Evolutionary conservation across 805 yeast species (phyloP).

Genomic region (Starmerella etchellsii): DNA sequence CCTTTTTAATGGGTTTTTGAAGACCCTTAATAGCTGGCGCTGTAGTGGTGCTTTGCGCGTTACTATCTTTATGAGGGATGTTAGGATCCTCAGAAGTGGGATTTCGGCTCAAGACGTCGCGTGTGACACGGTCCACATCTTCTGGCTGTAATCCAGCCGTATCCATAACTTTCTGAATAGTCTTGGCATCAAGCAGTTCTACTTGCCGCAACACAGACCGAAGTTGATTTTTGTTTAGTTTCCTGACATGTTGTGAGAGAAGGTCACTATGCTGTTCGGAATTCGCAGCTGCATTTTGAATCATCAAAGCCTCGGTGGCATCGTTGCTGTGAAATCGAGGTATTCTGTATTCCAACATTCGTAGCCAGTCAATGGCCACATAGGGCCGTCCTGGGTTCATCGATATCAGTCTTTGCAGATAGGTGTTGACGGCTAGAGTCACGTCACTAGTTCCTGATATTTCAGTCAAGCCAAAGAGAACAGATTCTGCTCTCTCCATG

Average conservation of each 20-base stretch:
- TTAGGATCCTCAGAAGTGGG: neutral
- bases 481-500: constrained; percentile 54
- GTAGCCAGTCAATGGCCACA: constrained; percentile 36
- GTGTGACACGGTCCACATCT: constrained; percentile 8
- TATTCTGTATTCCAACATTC: constrained; percentile 26
- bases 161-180: constrained; percentile 27
- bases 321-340: constrained; percentile 35
- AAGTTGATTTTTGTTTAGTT: constrained; percentile 19
- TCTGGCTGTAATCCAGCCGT: constrained; percentile 19
- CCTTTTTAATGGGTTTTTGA: constrained; percentile 35
- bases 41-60: neutral
- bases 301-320: constrained; percentile 47
- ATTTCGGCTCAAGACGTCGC: no score
- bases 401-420: constrained; percentile 34
- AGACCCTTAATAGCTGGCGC: neutral
- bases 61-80: neutral
- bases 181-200: constrained; percentile 41
- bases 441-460: constrained; percentile 36
- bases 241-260: constrained; percentile 18
- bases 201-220: constrained; percentile 33
- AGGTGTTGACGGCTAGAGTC: constrained; percentile 56
- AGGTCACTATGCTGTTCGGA: constrained; percentile 12
- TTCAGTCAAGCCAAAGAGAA: constrained; percentile 49
- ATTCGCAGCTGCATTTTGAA: constrained; percentile 33
- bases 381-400: constrained; percentile 31